Evolutionary conservation across 768 basidiomycete genomes (phyloP).

Genomic region (Boletus sp.): DNA sequence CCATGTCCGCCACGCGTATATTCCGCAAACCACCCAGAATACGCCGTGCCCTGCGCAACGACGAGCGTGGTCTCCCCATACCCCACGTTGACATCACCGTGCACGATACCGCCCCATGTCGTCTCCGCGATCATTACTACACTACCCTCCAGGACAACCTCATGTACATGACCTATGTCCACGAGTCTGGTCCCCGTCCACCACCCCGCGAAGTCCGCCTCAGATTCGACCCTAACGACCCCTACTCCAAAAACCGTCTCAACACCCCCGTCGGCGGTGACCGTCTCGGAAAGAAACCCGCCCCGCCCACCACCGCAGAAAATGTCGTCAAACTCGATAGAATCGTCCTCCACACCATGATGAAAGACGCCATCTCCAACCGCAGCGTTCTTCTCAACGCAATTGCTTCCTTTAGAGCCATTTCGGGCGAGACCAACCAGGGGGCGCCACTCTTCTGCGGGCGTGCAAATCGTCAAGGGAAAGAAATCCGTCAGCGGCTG

Average conservation of each 20-base stretch:
- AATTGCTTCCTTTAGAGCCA: conserved; percentile 81
- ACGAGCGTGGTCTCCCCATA: conserved; percentile 62
- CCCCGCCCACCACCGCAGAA: conserved; percentile 61
- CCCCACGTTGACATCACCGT: conserved; percentile 65
- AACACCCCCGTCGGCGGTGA: conserved; percentile 74
- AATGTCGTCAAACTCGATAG: conserved; percentile 76
- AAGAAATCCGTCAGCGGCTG: conserved; percentile 73
- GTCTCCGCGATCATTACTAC: conserved; percentile 83
- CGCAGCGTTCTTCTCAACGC: conserved; percentile 75
- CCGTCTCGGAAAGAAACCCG: conserved; percentile 61
- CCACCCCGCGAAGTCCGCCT: conserved; percentile 58
- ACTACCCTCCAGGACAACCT: conserved; percentile 79
- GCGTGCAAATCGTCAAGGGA: conserved; percentile 75
- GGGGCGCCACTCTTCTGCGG: conserved; percentile 63
- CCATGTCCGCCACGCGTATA: conserved; percentile 33
- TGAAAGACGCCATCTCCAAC: conserved; percentile 72
- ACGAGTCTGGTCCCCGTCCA: conserved; percentile 55
- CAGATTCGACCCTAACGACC: conserved; percentile 71
- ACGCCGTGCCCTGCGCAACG: conserved; percentile 41
- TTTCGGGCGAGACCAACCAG: conserved; percentile 77
- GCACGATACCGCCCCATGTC: conserved; percentile 67
- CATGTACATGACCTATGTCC: conserved; percentile 93
- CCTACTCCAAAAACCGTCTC: conserved; percentile 76
- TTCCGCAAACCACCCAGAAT: conserved; percentile 55
- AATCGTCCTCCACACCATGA: conserved; percentile 83